phyloP scores from a whole-genome alignment of 2,329 filamentous ascomycete genomes.

The Clarireedia paspali region DNA sequence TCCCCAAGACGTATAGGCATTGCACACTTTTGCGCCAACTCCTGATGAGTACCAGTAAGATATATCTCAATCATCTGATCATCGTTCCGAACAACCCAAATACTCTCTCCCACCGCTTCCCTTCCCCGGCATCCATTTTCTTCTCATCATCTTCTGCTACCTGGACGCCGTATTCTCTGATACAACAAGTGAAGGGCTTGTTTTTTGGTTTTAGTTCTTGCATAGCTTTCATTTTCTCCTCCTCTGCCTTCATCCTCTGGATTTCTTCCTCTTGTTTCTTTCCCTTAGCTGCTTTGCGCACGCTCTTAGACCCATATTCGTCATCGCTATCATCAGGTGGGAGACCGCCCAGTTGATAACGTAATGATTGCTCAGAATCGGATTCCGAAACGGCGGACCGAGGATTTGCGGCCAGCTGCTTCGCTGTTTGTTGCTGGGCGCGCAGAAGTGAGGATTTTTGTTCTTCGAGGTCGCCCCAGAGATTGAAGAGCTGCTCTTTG shows the following conservation, averaged over 20 bases:
- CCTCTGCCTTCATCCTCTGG: neutral
- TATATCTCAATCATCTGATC: conserved; percentile 33
- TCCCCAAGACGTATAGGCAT: too few species aligned
- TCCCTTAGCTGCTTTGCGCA: neutral
- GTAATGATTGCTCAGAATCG: neutral
- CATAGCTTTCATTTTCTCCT: neutral
- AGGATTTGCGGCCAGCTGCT: conserved; percentile 10
- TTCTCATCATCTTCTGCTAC: conserved; percentile 32
- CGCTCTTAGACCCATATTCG: neutral
- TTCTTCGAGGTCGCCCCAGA: conserved; percentile 87
- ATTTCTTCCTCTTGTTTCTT: neutral
- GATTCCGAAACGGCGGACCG: neutral
- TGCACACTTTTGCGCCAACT: too few species aligned
- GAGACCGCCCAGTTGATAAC: neutral
- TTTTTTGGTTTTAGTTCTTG: conserved; percentile 33
- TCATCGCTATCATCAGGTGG: neutral
- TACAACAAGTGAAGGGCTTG: conserved; percentile 60
- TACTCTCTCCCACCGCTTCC: conserved; percentile 50
- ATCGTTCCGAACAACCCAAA: conserved; percentile 60
- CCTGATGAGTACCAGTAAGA: too few species aligned
- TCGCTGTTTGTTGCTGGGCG: conserved; percentile 3
- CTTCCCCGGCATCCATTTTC: conserved; percentile 39
- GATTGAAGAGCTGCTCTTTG: conserved; percentile 61
- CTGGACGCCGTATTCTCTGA: conserved; percentile 61
- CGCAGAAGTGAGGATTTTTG: conserved; percentile 39